These are phyloP conservation scores for Aciculoconidium aculeatum DNA, from an alignment of 805 yeast genomes.

Conservation along the genomic window DNA sequence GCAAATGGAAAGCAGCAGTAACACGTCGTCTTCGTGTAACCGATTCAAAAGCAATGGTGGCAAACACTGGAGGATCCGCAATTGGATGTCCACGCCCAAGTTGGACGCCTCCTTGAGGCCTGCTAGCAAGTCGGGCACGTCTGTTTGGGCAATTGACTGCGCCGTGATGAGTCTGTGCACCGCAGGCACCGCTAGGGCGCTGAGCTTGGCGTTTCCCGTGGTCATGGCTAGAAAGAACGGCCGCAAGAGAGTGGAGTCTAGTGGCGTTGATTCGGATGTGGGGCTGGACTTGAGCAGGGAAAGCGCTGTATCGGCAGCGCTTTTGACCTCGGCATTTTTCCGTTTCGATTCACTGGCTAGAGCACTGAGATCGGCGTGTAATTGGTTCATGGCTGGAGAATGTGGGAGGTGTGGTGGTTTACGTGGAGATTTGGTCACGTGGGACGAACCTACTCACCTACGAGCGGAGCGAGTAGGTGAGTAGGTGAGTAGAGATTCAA, in stretches of 20 bases:
- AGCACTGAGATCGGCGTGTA: conserved; percentile 52
- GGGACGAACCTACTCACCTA: no score
- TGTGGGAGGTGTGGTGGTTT: no score
- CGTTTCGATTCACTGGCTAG: conserved; percentile 68
- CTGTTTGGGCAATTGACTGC: conserved; percentile 48
- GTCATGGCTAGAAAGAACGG: conserved; percentile 15
- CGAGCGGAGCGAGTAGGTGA: no score
- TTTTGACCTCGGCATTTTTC: conserved; percentile 61
- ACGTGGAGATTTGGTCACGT: no score
- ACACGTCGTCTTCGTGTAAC: conserved; percentile 50
- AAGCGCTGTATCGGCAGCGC: conserved; percentile 27
- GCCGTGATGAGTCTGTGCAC: conserved; percentile 54
- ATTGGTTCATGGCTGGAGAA: no score
- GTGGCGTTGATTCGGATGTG: conserved; percentile 45
- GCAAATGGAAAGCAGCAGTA: conserved; percentile 61
- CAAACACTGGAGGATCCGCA: conserved; percentile 76
- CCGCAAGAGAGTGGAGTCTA: no score
- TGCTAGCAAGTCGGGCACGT: conserved; percentile 52
- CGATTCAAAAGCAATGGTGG: conserved; percentile 65
- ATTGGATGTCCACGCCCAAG: conserved; percentile 74
- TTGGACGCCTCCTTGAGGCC: conserved; percentile 70
- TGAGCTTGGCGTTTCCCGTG: conserved; percentile 68
- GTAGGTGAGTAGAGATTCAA: no score
- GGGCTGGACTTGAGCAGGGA: conserved; percentile 25
- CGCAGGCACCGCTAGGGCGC: conserved; percentile 66